These are phyloP conservation scores for Phytopythium mirpurense DNA, from an alignment of 352 stramenopile species.

Conservation along the genomic window DNA sequence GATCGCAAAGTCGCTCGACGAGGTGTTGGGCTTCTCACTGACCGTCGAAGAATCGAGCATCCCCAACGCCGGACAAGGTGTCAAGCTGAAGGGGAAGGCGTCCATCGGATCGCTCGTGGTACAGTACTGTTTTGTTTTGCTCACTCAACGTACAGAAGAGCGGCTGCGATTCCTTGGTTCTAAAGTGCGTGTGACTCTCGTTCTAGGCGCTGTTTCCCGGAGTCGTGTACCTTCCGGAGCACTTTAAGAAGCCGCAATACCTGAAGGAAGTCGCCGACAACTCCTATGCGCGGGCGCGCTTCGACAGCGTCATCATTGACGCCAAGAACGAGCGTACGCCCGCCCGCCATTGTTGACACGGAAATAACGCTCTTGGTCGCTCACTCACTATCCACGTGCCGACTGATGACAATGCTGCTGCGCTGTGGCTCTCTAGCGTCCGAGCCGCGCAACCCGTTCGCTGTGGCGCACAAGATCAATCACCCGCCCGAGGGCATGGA, in stretches of 20 bases:
- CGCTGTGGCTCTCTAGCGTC: conserved; percentile 23
- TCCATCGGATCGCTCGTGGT: conserved; percentile 73
- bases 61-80: conserved; percentile 52
- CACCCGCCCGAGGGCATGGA: conserved; percentile 57
- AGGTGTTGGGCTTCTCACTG: conserved; percentile 67
- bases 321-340: conserved; percentile 71
- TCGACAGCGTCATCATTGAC: conserved; percentile 86
- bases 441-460: conserved; percentile 55
- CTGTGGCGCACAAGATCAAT: conserved; percentile 85
- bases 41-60: conserved; percentile 64
- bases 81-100: conserved; percentile 57
- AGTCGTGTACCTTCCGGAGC: conserved; percentile 78
- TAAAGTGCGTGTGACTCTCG: too few species aligned
- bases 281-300: conserved; percentile 65
- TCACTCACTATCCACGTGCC: too few species aligned
- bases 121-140: background rate
- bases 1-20: conserved; percentile 28
- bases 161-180: too few species aligned
- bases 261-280: conserved; percentile 74
- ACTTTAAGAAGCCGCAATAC: conserved; percentile 78
- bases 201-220: conserved; percentile 66
- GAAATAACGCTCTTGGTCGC: too few species aligned
- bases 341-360: too few species aligned
- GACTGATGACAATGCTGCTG: too few species aligned
- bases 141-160: background rate